Evolutionary conservation across 1,284 basidiomycete species (phyloP), one percentile per base, ranked within the genome.

Genomic region (Stygiomarasmius scandens): DNA sequence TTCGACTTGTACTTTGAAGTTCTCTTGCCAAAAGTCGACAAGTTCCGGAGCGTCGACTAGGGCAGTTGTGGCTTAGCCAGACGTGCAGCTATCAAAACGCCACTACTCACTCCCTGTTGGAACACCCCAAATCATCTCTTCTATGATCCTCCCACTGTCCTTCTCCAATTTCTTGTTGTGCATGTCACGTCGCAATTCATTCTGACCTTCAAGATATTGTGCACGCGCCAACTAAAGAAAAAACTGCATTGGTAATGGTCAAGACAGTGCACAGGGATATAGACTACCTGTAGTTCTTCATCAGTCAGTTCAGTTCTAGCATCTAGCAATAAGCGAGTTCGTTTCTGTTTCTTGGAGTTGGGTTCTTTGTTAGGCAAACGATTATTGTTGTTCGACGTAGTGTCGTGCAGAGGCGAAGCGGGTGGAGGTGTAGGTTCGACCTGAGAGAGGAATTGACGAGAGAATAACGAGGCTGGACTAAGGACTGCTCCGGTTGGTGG

Each of bases 231-330:
- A 72, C 89, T 89, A 54, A 54, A 20, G 32, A 54, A 27, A 46
- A 49, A 47, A 44, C 29, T 36, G 58, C 25, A 19, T 41, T 64
- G 41, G 27, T 19, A 16, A 38, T 34, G 9, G 2, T 5, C 8
- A 25, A 45, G 23, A 3, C 5, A 27, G 12, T 25, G 47, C 25
- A 49, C 16, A 44, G 24, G 12, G 29, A 16, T 9, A n/a, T 19
- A 24, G 25, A 19, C 65, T 63, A 85, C 90, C 76, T 86, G 89
- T 41, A 93, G 71, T 71, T 92, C 90, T 14, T 89, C 86, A 58
- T 92, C 89, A 2, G 89, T 89, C 25, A 93, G 72, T 66, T 93
- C 90, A 4, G 84, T 92, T 58, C 87, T 78, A 5, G 76, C 70
- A 69, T 93, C 91, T 4, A 92, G 64, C 14, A 81, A 66, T 41